Base-by-base conservation (phyloP, 495 filamentous ascomycete genomes). In the Immersiella caudata region DNA sequence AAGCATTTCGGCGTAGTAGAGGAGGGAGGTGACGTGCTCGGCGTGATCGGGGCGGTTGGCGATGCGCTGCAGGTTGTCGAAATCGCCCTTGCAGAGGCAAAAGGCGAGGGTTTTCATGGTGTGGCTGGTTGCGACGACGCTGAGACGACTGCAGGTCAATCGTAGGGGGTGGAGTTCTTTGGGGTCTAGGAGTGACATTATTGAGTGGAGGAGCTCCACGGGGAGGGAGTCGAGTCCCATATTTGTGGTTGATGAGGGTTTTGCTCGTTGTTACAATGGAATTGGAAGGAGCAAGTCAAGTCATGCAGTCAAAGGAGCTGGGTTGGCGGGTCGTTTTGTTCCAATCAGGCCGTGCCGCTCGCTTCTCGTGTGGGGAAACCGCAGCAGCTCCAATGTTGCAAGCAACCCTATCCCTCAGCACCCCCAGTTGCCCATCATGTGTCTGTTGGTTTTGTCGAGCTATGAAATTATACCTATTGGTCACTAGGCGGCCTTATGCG, bases 21-120 rank as follows among this genome's bases (percentile, higher is more conserved):
- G 20, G 16, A 55, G 52, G 7, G 52, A 55, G n/a, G 52, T 55
- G 52, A 55, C 52, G 20, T 55, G 20, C 25, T 55, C 52, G n/a
- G 52, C 52, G 20, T 11, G n/a, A 4, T 55, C 52, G 52, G 52
- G 24, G 40, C 40, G 40, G 52, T 14, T 55, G 6, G 52, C n/a
- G 52, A 55, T 55, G 52, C 16, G 8, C 9, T 26, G 52, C 52
- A 55, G n/a, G 9, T 2, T 55, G 52, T 55, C 52, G 24, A 55
- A 55, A 26, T 55, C 52, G 52, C 7, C 3, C 25, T 55, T 55
- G 52, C 20, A 55, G n/a, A 55, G 52, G 20, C 52, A 22, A 26
- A 55, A 55, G 21, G 8, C 52, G 52, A 55, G 52, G 2, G 14
- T n/a, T 8, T 8, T 22, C 52, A 55, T 55, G 52, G 20, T 22